Conservation (phyloP, 2,329 filamentous ascomycete genomes). For the Alternaria viburni region DNA sequence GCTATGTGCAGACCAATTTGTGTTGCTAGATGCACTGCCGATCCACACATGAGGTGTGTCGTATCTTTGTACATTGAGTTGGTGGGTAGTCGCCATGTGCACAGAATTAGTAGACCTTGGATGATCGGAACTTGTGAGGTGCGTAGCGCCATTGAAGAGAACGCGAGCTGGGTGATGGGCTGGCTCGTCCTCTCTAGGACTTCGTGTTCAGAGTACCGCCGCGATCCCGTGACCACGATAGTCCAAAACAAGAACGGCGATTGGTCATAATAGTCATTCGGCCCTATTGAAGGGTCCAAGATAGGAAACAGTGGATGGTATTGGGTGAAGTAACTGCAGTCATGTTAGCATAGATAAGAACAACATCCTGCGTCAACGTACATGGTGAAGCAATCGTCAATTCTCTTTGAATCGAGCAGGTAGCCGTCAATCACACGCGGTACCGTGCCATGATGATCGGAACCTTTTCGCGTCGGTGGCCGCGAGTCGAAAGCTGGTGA, state of each 20-base stretch:
- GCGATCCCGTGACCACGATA: slow-evolving; percentile 49
- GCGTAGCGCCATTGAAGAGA: slow-evolving; percentile 46
- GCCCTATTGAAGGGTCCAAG: slow-evolving; percentile 35
- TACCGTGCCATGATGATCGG: slow-evolving; percentile 28
- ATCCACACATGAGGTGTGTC: slow-evolving; percentile 49
- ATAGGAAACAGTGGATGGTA: slow-evolving; percentile 45
- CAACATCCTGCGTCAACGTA: slow-evolving; percentile 11
- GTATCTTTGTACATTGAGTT: slow-evolving; percentile 52
- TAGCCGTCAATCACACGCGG: slow-evolving; percentile 39
- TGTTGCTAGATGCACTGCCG: slow-evolving; percentile 50
- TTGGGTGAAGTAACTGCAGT: slow-evolving; percentile 41
- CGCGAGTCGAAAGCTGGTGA: slow-evolving; percentile 38
- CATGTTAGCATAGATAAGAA: slow-evolving; percentile 16
- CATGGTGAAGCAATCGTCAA: slow-evolving; percentile 46
- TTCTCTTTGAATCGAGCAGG: slow-evolving; percentile 40
- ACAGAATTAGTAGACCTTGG: slow-evolving; percentile 49
- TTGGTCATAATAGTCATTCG: slow-evolving; percentile 44
- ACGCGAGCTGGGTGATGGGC: slow-evolving; percentile 46
- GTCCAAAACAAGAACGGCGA: slow-evolving; percentile 51
- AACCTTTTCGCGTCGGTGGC: slow-evolving; percentile 33
- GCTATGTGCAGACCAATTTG: slow-evolving; percentile 51
- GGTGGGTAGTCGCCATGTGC: slow-evolving; percentile 51
- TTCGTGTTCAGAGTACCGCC: slow-evolving; percentile 47
- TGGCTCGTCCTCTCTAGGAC: slow-evolving; percentile 42
- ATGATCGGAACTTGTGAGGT: slow-evolving; percentile 49